These are phyloP conservation scores for Dothistroma septosporum DNA, from an alignment of 2,329 filamentous ascomycete species.

Conservation along the genomic window DNA sequence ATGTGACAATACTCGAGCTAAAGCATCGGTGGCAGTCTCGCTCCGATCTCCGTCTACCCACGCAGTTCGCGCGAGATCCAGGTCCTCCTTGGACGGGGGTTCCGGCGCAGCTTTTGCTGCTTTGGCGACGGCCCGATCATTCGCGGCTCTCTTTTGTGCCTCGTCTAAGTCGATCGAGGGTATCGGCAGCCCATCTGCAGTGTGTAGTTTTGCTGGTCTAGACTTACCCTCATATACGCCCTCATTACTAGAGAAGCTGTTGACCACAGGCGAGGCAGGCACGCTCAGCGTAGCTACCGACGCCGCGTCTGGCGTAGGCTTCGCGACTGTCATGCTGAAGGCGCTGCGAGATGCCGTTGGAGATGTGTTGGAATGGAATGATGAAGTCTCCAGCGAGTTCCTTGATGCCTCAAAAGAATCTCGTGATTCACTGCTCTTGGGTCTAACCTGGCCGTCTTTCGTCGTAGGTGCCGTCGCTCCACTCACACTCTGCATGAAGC, in stretches of 20 bases:
- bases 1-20: conserved; percentile 32
- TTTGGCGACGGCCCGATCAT: conserved; percentile 1
- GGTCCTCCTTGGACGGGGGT: conserved; percentile 19
- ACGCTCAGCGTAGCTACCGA: conserved; percentile 20
- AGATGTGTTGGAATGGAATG: conserved; percentile 20
- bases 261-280: conserved; percentile 20
- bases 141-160: conserved; percentile 4
- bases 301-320: conserved; percentile 17
- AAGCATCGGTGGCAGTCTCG: conserved; percentile 28
- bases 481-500: conserved; percentile 55
- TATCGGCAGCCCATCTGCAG: conserved; percentile 18
- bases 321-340: conserved; percentile 9
- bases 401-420: conserved; percentile 13
- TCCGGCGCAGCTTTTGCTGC: conserved; percentile 11
- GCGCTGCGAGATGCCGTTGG: conserved; percentile 14
- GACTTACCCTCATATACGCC: conserved; percentile 8
- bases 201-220: conserved; percentile 17
- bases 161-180: conserved; percentile 13
- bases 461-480: conserved; percentile 15
- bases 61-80: conserved; percentile 26
- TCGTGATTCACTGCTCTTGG: conserved; percentile 27
- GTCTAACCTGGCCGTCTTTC: conserved; percentile 23
- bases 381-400: conserved; percentile 15
- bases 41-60: conserved; percentile 27
- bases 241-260: conserved; percentile 13